phyloP scores from a whole-genome alignment of 352 stramenopile species.

The Saprolegnia parasitica region DNA sequence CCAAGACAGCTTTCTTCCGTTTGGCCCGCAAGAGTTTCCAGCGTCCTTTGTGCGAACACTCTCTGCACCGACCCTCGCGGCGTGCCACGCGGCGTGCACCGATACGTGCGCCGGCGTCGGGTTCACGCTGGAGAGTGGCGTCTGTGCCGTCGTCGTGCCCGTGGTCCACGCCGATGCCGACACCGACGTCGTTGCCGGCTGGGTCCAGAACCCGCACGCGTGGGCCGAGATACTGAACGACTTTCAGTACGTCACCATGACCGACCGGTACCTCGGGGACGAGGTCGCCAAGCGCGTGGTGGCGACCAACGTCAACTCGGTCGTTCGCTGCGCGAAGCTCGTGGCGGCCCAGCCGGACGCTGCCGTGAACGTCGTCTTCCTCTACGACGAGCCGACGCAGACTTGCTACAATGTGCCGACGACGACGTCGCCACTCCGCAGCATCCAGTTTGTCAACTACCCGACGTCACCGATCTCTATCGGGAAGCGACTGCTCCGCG shows the following conservation, averaged over 20 bases:
- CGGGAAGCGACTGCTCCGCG: neutral
- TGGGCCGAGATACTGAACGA: neutral
- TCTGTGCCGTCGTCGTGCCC: neutral
- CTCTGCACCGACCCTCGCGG: neutral
- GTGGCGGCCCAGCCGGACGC: neutral
- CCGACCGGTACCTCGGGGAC: neutral
- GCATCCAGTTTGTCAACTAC: neutral
- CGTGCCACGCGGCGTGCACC: neutral
- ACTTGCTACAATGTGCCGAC: neutral
- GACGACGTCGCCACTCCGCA: neutral
- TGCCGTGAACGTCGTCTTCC: neutral
- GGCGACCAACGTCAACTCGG: neutral
- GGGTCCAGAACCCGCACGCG: neutral
- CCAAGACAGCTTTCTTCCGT: neutral
- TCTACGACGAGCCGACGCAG: neutral
- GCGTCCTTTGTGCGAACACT: neutral
- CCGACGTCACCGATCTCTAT: neutral
- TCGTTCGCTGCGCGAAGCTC: neutral
- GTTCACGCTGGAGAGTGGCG: neutral
- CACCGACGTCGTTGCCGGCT: neutral
- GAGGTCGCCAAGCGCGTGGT: neutral
- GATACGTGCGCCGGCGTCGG: neutral
- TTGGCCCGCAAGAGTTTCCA: neutral
- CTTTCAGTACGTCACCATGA: slow-evolving; percentile 5
- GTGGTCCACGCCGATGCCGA: neutral